Percentiles rank a stretch among this genome's conserved stretches.
phyloP scores from a whole-genome alignment of 495 filamentous ascomycete genomes.

The Talaromyces ruber region DNA sequence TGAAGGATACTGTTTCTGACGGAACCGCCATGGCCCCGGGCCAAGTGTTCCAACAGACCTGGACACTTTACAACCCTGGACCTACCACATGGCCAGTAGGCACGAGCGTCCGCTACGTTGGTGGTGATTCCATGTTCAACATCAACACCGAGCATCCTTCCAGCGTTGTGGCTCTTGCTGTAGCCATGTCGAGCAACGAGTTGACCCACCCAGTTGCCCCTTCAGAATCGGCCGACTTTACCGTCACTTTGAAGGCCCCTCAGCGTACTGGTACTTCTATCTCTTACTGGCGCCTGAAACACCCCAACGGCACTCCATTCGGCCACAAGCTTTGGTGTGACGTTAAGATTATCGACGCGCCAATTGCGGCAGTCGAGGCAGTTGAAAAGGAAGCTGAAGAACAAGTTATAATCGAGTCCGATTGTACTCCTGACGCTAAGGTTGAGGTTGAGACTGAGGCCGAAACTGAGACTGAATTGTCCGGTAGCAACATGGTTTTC shows the following conservation, averaged over 20 bases:
- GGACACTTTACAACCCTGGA: slow-evolving; percentile 85
- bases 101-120: slow-evolving; percentile 82
- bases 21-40: slow-evolving; percentile 61
- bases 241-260: slow-evolving; percentile 75
- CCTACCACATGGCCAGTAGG: slow-evolving; percentile 74
- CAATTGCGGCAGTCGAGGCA: slow-evolving; percentile 13
- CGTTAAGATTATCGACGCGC: slow-evolving; percentile 50
- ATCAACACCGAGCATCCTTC: slow-evolving; percentile 70
- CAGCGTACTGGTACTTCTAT: slow-evolving; percentile 63
- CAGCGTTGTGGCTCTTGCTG: slow-evolving; percentile 59
- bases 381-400: slow-evolving; percentile 10
- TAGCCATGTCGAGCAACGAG: slow-evolving; percentile 72
- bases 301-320: slow-evolving; percentile 71
- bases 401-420: background rate
- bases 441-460: background rate
- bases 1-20: slow-evolving; percentile 71
- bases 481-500: slow-evolving; percentile 82
- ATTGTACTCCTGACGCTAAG: background rate
- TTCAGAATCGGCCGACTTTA: slow-evolving; percentile 71
- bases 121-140: slow-evolving; percentile 92
- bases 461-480: slow-evolving; percentile 12
- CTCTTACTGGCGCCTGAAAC: slow-evolving; percentile 94
- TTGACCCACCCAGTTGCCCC: slow-evolving; percentile 57
- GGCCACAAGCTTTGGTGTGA: slow-evolving; percentile 96
- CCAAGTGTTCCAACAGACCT: slow-evolving; percentile 76